phyloP scores from a whole-genome alignment of 2,329 filamentous ascomycete genomes.

The Fusarium sp. region DNA sequence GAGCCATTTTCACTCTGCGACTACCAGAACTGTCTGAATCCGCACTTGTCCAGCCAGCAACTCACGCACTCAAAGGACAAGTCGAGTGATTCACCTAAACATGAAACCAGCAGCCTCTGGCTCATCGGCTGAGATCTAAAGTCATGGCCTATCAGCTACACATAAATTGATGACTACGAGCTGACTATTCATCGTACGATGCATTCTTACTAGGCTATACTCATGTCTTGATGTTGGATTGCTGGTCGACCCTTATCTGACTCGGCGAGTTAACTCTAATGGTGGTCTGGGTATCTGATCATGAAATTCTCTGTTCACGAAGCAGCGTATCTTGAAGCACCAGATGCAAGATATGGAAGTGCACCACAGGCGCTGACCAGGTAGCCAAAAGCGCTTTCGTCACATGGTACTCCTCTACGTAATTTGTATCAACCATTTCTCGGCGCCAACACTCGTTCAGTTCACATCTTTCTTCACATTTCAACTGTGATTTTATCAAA shows the following conservation, averaged over 20 bases:
- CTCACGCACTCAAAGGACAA: constrained; percentile 26
- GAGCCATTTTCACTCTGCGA: constrained; percentile 41
- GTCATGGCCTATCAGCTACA: neutral
- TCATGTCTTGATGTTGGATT: constrained; percentile 13
- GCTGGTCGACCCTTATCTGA: constrained; percentile 8
- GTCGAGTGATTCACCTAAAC: constrained; percentile 44
- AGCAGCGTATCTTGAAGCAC: neutral
- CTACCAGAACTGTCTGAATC: constrained; percentile 19
- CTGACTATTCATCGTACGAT: constrained; percentile 11
- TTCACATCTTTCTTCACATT: constrained; percentile 8
- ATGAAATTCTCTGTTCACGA: neutral
- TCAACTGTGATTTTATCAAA: constrained; percentile 1
- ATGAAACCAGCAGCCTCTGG: constrained; percentile 44
- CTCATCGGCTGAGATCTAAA: constrained; percentile 29
- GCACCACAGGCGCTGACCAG: constrained; percentile 13
- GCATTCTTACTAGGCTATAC: neutral
- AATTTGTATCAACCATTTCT: neutral
- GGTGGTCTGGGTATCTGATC: constrained; percentile 13
- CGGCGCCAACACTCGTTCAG: constrained; percentile 4
- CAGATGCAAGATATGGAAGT: neutral
- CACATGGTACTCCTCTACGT: neutral
- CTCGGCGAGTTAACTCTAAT: constrained; percentile 23
- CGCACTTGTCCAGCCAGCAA: constrained; percentile 17
- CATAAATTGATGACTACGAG: constrained; percentile 20
- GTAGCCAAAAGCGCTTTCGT: constrained; percentile 3